Evolutionary conservation across 2,329 filamentous ascomycete genomes (phyloP), one percentile per base, ranked within the genome.

Genomic region (Atkinsonella hypoxylon): DNA sequence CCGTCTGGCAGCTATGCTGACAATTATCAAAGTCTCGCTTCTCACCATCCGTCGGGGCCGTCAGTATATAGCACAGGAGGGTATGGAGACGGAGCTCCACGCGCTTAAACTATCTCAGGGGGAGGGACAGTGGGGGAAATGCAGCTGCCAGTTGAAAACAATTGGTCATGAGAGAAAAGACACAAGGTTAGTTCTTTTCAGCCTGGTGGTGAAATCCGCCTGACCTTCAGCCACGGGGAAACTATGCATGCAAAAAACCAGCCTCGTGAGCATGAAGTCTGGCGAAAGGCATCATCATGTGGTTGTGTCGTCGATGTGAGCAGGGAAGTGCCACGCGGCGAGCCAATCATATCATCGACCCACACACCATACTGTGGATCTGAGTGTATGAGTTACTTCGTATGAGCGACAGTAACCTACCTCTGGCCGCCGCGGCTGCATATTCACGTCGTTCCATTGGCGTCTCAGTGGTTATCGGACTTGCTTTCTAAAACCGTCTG

Each of bases 51-150:
- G 31, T 41, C 58, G 12, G 56, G 59, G 3, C 61, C 63, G 47
- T 59, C 67, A 7, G 70, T 75, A 45, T 76, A 76, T 55, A 66
- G 64, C 49, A 56, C 65, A 18, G 60, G 63, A 44, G 62, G 63
- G n/a, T 75, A 75, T 53, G 66, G 64, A 47, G 70, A 73, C 50
- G 66, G 66, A 43, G 62, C 65, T 17, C 64, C 71, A 48, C 67
- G 72, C 52, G 68, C 69, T 55, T 75, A 66, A 15, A 46, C 22
- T 31, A 11, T 31, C 4, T 34, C n/a, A 36, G 26, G 26, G 8
- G 26, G 26, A 26, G 26, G 26, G 26, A 26, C 26, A 26, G 26
- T 26, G 26, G 26, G 26, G 26, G 26, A 6, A 26, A 2, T 26
- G 26, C 26, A 26, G 26, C 26, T 26, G 26, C 26, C 26, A 26